Conservation (phyloP, 352 stramenopile genomes). For the Phytophthora sp. region DNA sequence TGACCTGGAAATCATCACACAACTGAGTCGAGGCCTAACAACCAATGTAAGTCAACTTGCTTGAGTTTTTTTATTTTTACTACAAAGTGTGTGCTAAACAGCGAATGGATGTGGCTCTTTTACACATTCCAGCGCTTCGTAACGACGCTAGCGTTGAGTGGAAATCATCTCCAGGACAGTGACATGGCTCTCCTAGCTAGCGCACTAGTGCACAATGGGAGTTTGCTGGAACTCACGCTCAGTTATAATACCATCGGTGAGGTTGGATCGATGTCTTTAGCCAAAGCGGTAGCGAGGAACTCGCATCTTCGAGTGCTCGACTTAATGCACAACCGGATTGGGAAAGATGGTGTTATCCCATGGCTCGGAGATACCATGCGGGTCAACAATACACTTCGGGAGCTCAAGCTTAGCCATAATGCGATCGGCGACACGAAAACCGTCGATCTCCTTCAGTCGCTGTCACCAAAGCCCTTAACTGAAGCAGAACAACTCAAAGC, state of each 20-base stretch:
- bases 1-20: slow-evolving; percentile 45
- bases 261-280: slow-evolving; percentile 59
- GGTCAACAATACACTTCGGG: slow-evolving; percentile 49
- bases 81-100: too few relatives aligned
- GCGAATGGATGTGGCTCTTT: not conserved
- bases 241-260: slow-evolving; percentile 75
- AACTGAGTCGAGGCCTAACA: slow-evolving; percentile 47
- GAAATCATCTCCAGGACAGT: slow-evolving; percentile 68
- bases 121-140: slow-evolving; percentile 52
- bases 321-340: slow-evolving; percentile 76
- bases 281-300: slow-evolving; percentile 55
- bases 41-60: slow-evolving; percentile 55
- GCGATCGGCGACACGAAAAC: slow-evolving; percentile 61
- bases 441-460: slow-evolving; percentile 53
- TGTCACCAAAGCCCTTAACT: slow-evolving; percentile 47
- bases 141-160: slow-evolving; percentile 59
- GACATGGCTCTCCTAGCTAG: slow-evolving; percentile 57
- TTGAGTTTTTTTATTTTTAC: too few relatives aligned
- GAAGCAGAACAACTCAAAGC: slow-evolving; percentile 66
- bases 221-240: slow-evolving; percentile 59
- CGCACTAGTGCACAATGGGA: slow-evolving; percentile 59
- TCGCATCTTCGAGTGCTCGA: slow-evolving; percentile 51
- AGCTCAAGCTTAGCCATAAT: slow-evolving; percentile 77
- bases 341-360: slow-evolving; percentile 52
- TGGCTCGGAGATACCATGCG: slow-evolving; percentile 72